A percentile compares a stretch with the other conserved stretches of the same genome.
These are phyloP conservation scores for Phoma sp. DNA, from an alignment of 2,329 filamentous ascomycete species.

Conservation along the genomic window DNA sequence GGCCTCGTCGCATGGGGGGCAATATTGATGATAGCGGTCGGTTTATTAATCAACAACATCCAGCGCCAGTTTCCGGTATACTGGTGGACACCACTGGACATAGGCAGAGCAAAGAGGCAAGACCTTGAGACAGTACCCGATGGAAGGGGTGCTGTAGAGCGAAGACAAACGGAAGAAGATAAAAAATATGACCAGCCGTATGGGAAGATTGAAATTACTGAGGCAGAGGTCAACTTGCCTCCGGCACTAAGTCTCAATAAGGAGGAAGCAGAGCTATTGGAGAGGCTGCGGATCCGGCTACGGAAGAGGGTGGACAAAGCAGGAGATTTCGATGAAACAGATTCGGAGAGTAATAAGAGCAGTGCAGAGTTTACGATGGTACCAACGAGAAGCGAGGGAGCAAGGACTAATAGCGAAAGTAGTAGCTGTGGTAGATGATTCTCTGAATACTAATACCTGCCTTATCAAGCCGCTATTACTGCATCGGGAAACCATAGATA, in stretches of 20 bases:
- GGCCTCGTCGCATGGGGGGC: slow-evolving; percentile 51
- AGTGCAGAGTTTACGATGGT: slow-evolving; percentile 31
- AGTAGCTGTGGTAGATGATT: slow-evolving; percentile 2
- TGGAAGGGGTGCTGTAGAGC: slow-evolving; percentile 28
- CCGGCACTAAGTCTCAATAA: slow-evolving; percentile 42
- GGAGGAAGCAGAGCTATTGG: slow-evolving; percentile 46
- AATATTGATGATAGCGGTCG: slow-evolving; percentile 51
- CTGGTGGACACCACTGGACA: slow-evolving; percentile 56
- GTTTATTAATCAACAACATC: slow-evolving; percentile 54
- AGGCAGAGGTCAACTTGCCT: slow-evolving; percentile 43
- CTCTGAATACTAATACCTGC: neutral
- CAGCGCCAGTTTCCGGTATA: slow-evolving; percentile 55
- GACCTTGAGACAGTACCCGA: slow-evolving; percentile 35
- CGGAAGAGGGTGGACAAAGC: slow-evolving; percentile 21
- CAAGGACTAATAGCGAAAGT: slow-evolving; percentile 16
- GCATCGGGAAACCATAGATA: slow-evolving; percentile 11
- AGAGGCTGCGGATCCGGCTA: slow-evolving; percentile 43
- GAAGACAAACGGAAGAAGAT: slow-evolving; percentile 21
- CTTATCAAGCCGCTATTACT: slow-evolving; percentile 6
- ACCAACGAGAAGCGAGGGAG: slow-evolving; percentile 20
- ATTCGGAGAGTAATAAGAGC: slow-evolving; percentile 22
- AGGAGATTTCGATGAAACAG: slow-evolving; percentile 10
- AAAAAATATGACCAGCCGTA: slow-evolving; percentile 23
- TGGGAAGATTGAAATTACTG: slow-evolving; percentile 39
- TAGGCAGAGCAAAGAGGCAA: slow-evolving; percentile 31